Evolutionary conservation across 495 filamentous ascomycete genomes (phyloP), one percentile per base, ranked within the genome.

Genomic region (Aspergillus sclerotiicarbonarius): DNA sequence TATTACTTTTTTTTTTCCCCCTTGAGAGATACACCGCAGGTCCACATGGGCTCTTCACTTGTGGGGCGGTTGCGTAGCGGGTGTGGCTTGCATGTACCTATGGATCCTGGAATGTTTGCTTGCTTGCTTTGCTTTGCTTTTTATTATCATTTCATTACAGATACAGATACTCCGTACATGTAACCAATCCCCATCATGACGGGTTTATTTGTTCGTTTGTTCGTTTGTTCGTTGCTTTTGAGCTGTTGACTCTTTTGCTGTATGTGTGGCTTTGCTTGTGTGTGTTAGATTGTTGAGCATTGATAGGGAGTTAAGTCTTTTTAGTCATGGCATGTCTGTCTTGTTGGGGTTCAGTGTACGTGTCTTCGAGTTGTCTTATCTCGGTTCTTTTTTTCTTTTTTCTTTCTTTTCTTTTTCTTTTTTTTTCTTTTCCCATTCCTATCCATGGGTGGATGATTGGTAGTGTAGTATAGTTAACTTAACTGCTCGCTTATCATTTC

Each of bases 201-300:
- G 33, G 13, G 13, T 9, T 9, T 13, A 33, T 33, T 33, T 5
- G 5, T 33, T 33, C 10, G 5, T 10, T 33, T 33, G 5, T 33
- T 33, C 31, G 10, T 33, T 33, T 33, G 33, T 35, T 35, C 8
- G 13, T 35, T 35, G 33, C 33, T 13, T 3, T 35, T 10, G 33
- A 5, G 5, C 25, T 5, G 3, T 35, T 35, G 33, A 13, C 9
- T 9, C 33, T 4, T 35, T 9, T 35, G 3, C 8, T 35, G 13
- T 35, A 33, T 33, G 31, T 5, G 8, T 47, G 18, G 25, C 5
- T 25, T 25, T 25, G 25, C 25, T 25, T 47, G 18, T 47, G 44
- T 47, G 18, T 47, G 44, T 47, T 47, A 47, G 44, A 47, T 47
- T 47, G 18, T 47, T 15, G 19, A n/a, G 44, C 44, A 47, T 47